Conservation (phyloP, 257 asterid genomes). For the Phtheirospermum japonicum region DNA sequence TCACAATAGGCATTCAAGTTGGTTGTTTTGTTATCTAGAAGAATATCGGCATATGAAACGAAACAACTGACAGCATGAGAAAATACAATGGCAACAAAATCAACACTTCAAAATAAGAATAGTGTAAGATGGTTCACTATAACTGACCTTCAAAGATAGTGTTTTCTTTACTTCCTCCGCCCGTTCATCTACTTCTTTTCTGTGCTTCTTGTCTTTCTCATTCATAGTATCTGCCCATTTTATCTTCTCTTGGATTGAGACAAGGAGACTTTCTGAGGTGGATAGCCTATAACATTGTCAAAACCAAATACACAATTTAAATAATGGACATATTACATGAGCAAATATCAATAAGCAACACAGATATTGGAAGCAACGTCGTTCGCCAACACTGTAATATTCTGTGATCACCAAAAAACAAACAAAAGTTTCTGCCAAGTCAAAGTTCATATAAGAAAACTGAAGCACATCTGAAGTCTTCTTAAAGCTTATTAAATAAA, state of each 20-base stretch:
- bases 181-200: conserved; percentile 74
- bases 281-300: conserved; percentile 52
- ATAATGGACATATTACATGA: too few species aligned
- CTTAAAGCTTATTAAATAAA: too few species aligned
- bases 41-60: conserved; percentile 16
- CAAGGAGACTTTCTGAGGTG: conserved; percentile 80
- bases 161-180: conserved; percentile 74
- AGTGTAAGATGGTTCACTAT: conserved; percentile 30
- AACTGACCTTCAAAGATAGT: conserved; percentile 73
- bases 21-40: conserved; percentile 17
- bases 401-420: too few species aligned
- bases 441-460: too few species aligned
- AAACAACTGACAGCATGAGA: too few species aligned
- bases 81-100: conserved; percentile 16
- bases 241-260: conserved; percentile 91
- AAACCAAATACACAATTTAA: conserved; percentile 12
- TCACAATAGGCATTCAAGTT: conserved; percentile 11
- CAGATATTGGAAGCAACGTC: too few species aligned
- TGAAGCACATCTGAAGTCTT: too few species aligned
- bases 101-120: not conserved
- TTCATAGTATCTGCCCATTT: conserved; percentile 90
- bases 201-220: conserved; percentile 69
- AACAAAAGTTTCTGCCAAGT: too few species aligned
- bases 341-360: too few species aligned
- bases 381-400: too few species aligned